Evolutionary conservation across 2,329 filamentous ascomycete genomes (phyloP), one percentile per base, ranked within the genome.

Genomic region (Trichoderma semiorbis): DNA sequence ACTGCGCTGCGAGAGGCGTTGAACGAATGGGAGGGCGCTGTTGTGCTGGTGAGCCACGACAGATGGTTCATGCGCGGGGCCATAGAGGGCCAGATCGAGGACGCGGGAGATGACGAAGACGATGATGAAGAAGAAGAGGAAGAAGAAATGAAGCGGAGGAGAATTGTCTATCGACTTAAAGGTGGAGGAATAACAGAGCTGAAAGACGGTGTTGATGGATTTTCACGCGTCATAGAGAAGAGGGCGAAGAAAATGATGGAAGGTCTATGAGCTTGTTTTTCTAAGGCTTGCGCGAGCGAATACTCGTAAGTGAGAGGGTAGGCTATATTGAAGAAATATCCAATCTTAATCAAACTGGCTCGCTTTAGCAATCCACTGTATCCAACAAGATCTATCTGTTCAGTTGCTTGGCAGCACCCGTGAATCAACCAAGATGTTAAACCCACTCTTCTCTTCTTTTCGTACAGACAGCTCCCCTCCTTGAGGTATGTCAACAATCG

Each of bases 41-140:
- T 96, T 5, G 81, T 97, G 50, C 82, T 96, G 6, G 91, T 96
- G 5, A 94, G 90, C 43, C 94, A 97, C 82, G 93, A 97, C 79
- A 86, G 94, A 36, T 97, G 92, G 85, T 91, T 97, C 76, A 87
- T 96, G 82, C 87, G 91, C 60, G 90, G 89, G 3, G 92, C 92
- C 0, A 85, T 96, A 1, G 76, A 84, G 72, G 79, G 79, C 3
- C 74, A 74, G 8, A 55, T 84, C 55, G 82, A 81, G 4, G 82
- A 83, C 18, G 80, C 78, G 60, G 78, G 80, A 0, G 83, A 81
- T 0, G 81, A 82, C 21, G 79, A 78, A 2, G 75, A 73, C 1
- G 75, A 74, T 1, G 77, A 77, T 0, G 85, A 85, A 3, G 84
- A 85, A 55, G 77, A 77, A 0, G 85, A 85, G 4, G 84, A 85